Base-by-base conservation (phyloP, 2,329 filamentous ascomycete species). In the Alternaria sp. region DNA sequence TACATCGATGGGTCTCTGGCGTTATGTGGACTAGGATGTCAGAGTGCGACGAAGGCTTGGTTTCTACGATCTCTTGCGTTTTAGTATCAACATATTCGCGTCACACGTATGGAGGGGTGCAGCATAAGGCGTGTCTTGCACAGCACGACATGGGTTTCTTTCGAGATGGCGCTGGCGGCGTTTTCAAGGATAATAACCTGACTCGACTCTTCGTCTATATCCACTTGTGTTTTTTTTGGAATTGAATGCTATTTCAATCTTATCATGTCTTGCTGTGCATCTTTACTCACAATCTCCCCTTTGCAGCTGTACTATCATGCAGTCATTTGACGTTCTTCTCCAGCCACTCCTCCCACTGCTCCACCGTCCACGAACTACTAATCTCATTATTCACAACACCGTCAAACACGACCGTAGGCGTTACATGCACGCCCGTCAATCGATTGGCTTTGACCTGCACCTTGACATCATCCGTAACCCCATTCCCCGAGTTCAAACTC, bases 281-380 rank as follows among this genome's bases (percentile, higher is more conserved):
- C 14, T 5, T 24, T 13, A 21, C 14, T 50, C 9, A 37, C 34
- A 50, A 13, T 1, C 23, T 39, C 6, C 24, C 48, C 24, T 50
- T 10, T 23, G 33, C n/a, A 29, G 24, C 23, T 6, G 0, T 24
- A n/a, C 23, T 7, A 24, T 49, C 58, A 41, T 58, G 34, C n/a
- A 72, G 65, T 82, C 80, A 89, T 58, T 80, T 80, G 53, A 87
- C 79, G 70, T 88, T 89, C 78, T 87, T 86, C 70, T 83, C 82
- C 74, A 97, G 77, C 90, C 90, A 97, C 78, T 93, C 88, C 72
- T 89, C 84, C 93, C 93, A 98, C 79, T 97, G 90, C 58, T 90
- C 87, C 67, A 83, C 83, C 0, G 85, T 89, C 86, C 93, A 97
- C 24, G 88, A 85, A 57, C 90, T 94, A 63, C 88, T 90, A 65